Percentiles rank a stretch among this genome's conserved stretches.
Evolutionary conservation across 148 eudicot species (phyloP).

Genomic region (Rhododendron kiyosumense): DNA sequence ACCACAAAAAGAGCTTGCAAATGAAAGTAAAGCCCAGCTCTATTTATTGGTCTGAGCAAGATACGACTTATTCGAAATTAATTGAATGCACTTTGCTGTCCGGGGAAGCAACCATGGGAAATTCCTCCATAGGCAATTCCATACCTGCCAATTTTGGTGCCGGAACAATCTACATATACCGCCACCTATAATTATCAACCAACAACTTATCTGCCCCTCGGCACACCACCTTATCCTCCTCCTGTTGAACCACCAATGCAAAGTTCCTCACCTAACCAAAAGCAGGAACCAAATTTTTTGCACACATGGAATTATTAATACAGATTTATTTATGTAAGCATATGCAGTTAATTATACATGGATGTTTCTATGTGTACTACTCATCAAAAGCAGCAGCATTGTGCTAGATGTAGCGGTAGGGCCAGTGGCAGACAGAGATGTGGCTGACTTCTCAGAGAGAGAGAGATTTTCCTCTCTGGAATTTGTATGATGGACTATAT

Average conservation of each 20-base stretch:
- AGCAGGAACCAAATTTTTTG: not conserved
- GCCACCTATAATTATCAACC: no score
- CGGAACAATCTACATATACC: no score
- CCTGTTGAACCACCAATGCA: slow-evolving; percentile 51
- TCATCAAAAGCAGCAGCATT: slow-evolving; percentile 40
- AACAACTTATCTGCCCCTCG: no score
- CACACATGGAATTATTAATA: not conserved
- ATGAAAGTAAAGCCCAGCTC: slow-evolving; percentile 34
- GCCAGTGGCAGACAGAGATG: slow-evolving; percentile 49
- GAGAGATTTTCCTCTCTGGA: slow-evolving; percentile 13
- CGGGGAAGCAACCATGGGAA: no score
- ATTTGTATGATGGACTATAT: not conserved
- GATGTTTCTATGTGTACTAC: slow-evolving; percentile 17
- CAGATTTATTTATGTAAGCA: not conserved
- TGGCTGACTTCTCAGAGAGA: slow-evolving; percentile 74
- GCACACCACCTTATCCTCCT: slow-evolving; percentile 37
- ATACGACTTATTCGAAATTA: not conserved
- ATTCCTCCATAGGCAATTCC: no score
- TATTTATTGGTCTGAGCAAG: not conserved
- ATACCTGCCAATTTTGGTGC: no score
- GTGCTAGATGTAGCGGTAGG: slow-evolving; percentile 49
- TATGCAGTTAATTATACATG: not conserved
- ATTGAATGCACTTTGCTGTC: no score
- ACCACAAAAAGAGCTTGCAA: slow-evolving; percentile 65
- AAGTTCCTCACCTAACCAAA: slow-evolving; percentile 45